A percentile compares a stretch with the other conserved stretches of the same genome.
Evolutionary conservation across 2,329 filamentous ascomycete genomes (phyloP).

Genomic region (Orbilia oligospora): DNA sequence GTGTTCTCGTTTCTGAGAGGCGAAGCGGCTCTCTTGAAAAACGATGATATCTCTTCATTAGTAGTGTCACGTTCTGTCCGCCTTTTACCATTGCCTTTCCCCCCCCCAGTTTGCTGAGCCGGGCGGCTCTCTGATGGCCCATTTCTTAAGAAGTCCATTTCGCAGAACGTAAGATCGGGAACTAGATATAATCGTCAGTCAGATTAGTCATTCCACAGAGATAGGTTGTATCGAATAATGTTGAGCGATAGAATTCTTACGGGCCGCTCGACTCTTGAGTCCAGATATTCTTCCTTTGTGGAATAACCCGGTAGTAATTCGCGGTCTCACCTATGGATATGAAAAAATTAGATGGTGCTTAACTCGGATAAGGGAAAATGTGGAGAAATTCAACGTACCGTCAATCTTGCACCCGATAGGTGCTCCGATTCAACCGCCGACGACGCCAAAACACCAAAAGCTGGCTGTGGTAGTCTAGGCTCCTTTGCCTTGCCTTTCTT

Average conservation of each 20-base stretch:
- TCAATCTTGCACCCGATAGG: conserved; percentile 45
- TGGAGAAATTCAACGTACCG: conserved; percentile 46
- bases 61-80: background rate
- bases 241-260: conserved; percentile 18
- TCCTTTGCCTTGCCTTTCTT: conserved; percentile 22
- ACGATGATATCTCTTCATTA: conserved; percentile 42
- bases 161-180: conserved; percentile 50
- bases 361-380: conserved; percentile 15
- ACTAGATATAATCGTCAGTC: conserved; percentile 22
- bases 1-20: conserved; percentile 32
- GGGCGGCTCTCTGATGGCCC: background rate
- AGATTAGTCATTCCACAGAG: background rate
- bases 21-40: conserved; percentile 33
- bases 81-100: conserved; percentile 15
- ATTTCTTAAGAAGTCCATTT: conserved; percentile 49
- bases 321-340: conserved; percentile 38
- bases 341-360: conserved; percentile 13
- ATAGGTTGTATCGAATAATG: background rate
- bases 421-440: conserved; percentile 54
- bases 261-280: conserved; percentile 36
- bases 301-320: conserved; percentile 42
- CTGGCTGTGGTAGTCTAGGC: conserved; percentile 32
- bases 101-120: background rate
- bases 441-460: conserved; percentile 51
- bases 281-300: conserved; percentile 50